A percentile compares a stretch with the other conserved stretches of the same genome.
Conservation (phyloP, 805 yeast genomes). For the Schwanniomyces yamadae region DNA sequence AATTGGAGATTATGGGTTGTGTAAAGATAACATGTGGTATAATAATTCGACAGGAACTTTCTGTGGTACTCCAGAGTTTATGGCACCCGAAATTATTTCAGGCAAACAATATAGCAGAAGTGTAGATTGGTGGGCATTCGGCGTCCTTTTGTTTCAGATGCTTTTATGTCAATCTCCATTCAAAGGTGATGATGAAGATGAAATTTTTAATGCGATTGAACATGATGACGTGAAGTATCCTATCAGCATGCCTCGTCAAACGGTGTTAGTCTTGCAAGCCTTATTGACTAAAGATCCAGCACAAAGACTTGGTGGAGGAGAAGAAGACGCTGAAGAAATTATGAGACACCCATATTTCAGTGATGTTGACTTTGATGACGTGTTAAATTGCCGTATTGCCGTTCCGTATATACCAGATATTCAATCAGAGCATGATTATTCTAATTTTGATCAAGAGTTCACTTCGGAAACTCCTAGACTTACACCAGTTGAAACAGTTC, state of each 20-base stretch:
- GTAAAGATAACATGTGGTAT: slow-evolving; percentile 89
- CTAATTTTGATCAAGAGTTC: slow-evolving; percentile 92
- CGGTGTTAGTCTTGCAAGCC: slow-evolving; percentile 90
- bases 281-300: slow-evolving; percentile 86
- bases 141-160: slow-evolving; percentile 95
- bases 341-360: slow-evolving; percentile 94
- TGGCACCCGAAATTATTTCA: slow-evolving; percentile 97
- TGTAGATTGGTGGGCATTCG: slow-evolving; percentile 99
- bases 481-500: slow-evolving; percentile 88
- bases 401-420: slow-evolving; percentile 93
- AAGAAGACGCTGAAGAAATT: slow-evolving; percentile 85
- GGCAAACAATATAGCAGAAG: slow-evolving; percentile 91
- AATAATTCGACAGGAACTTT: slow-evolving; percentile 88
- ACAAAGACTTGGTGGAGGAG: slow-evolving; percentile 81
- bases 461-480: slow-evolving; percentile 92
- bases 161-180: slow-evolving; percentile 94
- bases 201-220: slow-evolving; percentile 92
- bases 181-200: slow-evolving; percentile 96
- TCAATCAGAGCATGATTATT: slow-evolving; percentile 82
- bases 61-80: slow-evolving; percentile 98
- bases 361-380: slow-evolving; percentile 87
- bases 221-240: slow-evolving; percentile 97
- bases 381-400: slow-evolving; percentile 63
- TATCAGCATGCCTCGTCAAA: slow-evolving; percentile 94
- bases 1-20: slow-evolving; percentile 94